Conservation (phyloP, 805 yeast genomes). For the Wilhelminamyces savonicus region DNA sequence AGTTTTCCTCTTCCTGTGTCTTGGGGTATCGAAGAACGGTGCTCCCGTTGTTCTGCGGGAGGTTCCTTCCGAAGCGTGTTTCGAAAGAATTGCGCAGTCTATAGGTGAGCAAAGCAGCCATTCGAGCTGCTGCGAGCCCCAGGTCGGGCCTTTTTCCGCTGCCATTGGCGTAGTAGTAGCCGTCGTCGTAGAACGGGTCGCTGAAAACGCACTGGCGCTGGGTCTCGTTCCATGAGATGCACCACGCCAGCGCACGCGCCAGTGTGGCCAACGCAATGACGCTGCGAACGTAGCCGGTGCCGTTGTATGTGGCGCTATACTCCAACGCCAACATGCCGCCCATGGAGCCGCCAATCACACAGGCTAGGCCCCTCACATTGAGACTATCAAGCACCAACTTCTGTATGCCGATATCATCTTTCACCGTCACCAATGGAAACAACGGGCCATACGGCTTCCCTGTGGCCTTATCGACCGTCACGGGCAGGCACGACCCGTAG, state of each 20-base stretch:
- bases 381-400: conserved; percentile 68
- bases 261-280: conserved; percentile 87
- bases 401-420: conserved; percentile 86
- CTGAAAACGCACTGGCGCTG: conserved; percentile 94
- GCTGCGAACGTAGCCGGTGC: conserved; percentile 57
- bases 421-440: conserved; percentile 88
- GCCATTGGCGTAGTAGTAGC: conserved; percentile 65
- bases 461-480: conserved; percentile 71
- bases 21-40: conserved; percentile 32
- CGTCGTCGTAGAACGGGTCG: conserved; percentile 90
- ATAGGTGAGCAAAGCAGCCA: conserved; percentile 92
- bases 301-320: conserved; percentile 62
- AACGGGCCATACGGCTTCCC: conserved; percentile 85
- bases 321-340: conserved; percentile 97
- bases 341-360: conserved; percentile 96
- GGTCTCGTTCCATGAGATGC: conserved; percentile 98
- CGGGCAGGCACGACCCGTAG: conserved; percentile 91
- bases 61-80: conserved; percentile 79
- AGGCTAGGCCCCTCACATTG: conserved; percentile 74
- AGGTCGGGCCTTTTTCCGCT: conserved; percentile 63
- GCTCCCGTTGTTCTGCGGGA: conserved; percentile 13
- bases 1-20: conserved; percentile 60
- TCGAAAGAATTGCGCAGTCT: conserved; percentile 91
- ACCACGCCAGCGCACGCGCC: conserved; percentile 96
- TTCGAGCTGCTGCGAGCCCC: conserved; percentile 94